These are phyloP conservation scores for Hypoxylon rickii DNA, from an alignment of 495 filamentous ascomycete species.

Conservation along the genomic window DNA sequence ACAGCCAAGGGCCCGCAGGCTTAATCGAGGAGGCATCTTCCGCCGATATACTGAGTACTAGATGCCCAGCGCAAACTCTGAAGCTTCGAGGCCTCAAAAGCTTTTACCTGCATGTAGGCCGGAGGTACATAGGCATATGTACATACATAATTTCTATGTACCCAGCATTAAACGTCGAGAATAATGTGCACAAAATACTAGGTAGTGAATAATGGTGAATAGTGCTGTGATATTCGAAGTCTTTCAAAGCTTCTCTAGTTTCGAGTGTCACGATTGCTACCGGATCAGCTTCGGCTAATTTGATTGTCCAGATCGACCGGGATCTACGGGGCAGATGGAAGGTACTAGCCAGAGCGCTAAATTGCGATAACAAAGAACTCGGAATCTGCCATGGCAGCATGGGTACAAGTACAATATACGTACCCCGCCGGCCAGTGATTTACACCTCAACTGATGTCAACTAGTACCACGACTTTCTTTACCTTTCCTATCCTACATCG, in stretches of 20 bases:
- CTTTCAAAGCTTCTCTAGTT: neutral
- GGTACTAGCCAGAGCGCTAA: slow-evolving; percentile 2
- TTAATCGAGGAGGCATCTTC: slow-evolving; percentile 43
- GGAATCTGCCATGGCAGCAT: no score
- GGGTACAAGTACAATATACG: neutral
- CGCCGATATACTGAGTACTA: slow-evolving; percentile 7
- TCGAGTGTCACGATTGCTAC: neutral
- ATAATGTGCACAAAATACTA: no score
- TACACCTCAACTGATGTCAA: no score
- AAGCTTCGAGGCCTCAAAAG: slow-evolving; percentile 7
- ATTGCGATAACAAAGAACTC: neutral
- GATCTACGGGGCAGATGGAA: neutral
- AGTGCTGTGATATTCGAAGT: slow-evolving; percentile 14
- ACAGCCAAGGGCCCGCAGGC: slow-evolving; percentile 34
- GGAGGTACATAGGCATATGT: no score
- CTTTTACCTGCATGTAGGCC: neutral
- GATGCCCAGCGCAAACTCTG: no score
- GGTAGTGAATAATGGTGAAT: neutral
- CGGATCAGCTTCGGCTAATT: slow-evolving; percentile 19
- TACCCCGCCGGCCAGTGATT: no score
- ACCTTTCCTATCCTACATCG: no score
- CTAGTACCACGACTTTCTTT: no score
- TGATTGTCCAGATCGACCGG: neutral
- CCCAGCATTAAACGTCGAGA: no score
- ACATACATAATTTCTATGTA: no score